phyloP scores from a whole-genome alignment of 345 rosid genomes.

The Pugionium cornutum region DNA sequence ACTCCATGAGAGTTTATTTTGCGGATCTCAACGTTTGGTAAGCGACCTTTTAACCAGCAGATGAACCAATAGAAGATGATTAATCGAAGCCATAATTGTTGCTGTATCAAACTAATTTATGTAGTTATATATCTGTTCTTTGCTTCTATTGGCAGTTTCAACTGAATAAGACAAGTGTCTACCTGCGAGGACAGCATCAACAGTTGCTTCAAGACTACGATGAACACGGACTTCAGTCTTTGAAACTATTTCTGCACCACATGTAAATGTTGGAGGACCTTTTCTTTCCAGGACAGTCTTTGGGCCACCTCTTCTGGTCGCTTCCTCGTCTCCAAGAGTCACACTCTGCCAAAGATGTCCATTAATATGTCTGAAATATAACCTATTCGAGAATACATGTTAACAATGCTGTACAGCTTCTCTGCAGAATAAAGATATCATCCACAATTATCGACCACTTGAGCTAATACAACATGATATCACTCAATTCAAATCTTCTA shows the following conservation, averaged over 20 bases:
- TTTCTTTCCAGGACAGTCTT: slow-evolving; percentile 85
- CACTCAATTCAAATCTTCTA: background rate
- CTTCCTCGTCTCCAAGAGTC: slow-evolving; percentile 89
- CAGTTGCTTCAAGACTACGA: slow-evolving; percentile 86
- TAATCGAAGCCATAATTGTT: slow-evolving; percentile 2
- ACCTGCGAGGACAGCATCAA: slow-evolving; percentile 83
- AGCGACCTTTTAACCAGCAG: slow-evolving; percentile 52
- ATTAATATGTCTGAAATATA: slow-evolving; percentile 23
- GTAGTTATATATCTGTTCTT: background rate
- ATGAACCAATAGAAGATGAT: slow-evolving; percentile 27
- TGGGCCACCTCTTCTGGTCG: slow-evolving; percentile 79
- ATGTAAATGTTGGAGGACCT: slow-evolving; percentile 80
- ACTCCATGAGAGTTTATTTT: slow-evolving; percentile 50
- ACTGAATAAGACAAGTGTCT: slow-evolving; percentile 11
- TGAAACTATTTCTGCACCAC: slow-evolving; percentile 80
- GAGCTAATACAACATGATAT: slow-evolving; percentile 15
- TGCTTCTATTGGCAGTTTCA: background rate
- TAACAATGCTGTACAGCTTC: background rate
- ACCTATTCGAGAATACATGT: background rate
- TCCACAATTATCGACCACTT: background rate
- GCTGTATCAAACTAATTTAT: background rate
- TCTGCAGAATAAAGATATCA: background rate
- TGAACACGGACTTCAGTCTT: slow-evolving; percentile 86
- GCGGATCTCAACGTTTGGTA: slow-evolving; percentile 66
- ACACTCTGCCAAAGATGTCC: slow-evolving; percentile 57